Conservation (phyloP, 2,329 filamentous ascomycete genomes). For the Fusarium sp. region DNA sequence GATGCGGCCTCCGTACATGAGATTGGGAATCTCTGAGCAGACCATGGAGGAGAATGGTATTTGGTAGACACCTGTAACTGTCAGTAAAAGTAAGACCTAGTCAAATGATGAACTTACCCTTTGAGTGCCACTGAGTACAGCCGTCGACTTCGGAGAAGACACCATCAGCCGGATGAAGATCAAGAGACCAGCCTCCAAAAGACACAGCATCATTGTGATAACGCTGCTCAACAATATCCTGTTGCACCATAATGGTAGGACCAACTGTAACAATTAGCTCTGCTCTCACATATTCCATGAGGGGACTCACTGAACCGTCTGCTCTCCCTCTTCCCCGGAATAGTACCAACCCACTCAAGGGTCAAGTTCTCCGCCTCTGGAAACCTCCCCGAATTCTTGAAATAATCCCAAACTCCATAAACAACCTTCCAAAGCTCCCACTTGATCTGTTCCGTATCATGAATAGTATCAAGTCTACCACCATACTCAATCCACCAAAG, state of each 20-base stretch:
- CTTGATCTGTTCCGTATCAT: constrained; percentile 20
- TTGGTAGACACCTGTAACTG: neutral
- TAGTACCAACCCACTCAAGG: constrained; percentile 21
- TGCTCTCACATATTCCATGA: rapidly evolving
- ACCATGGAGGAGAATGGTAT: constrained; percentile 19
- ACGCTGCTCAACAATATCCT: constrained; percentile 12
- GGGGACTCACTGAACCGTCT: constrained; percentile 10
- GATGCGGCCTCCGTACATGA: constrained; percentile 24
- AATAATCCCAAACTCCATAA: constrained; percentile 25
- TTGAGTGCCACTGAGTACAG: constrained; percentile 27
- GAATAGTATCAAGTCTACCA: constrained; percentile 19
- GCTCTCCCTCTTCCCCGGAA: constrained; percentile 15
- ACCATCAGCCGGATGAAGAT: constrained; percentile 16
- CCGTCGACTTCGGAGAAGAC: constrained; percentile 20
- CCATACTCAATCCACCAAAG: constrained; percentile 29
- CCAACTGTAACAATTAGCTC: neutral
- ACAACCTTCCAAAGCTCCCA: constrained; percentile 27
- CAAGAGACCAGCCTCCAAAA: constrained; percentile 21
- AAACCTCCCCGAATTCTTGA: constrained; percentile 17
- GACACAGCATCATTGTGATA: constrained; percentile 17
- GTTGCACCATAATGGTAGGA: constrained; percentile 15
- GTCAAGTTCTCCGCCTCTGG: constrained; percentile 15
- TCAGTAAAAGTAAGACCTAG: rapidly evolving
- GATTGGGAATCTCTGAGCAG: constrained; percentile 11
- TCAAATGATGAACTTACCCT: neutral